Conservation (phyloP, 2,329 filamentous ascomycete species). For the Fusarium verticillioides region DNA sequence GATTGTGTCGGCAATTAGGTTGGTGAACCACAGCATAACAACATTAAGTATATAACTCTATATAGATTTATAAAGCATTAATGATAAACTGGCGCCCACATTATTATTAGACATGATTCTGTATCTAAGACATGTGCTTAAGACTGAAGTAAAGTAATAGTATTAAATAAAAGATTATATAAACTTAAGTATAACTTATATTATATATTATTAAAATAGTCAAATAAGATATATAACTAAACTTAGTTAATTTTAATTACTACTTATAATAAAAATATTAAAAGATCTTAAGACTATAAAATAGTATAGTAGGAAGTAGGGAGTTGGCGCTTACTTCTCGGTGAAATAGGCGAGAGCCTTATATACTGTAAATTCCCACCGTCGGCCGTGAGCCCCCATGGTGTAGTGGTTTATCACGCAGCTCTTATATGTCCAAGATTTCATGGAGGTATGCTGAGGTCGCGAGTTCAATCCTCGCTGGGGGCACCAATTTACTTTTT, state of each 20-base stretch:
- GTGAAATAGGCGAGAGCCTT: fast-evolving
- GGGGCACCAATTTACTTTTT: slow-evolving; percentile 25
- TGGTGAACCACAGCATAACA: background rate
- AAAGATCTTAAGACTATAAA: background rate
- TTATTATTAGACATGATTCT: background rate
- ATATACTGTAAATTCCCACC: background rate
- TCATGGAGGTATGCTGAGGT: slow-evolving; percentile 35
- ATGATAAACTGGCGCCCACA: background rate
- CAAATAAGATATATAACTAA: background rate
- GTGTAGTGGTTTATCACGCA: slow-evolving; percentile 38
- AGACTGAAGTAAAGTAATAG: too few species aligned
- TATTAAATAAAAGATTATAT: background rate
- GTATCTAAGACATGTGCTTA: background rate
- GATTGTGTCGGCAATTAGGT: background rate
- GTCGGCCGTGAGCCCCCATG: slow-evolving; percentile 31
- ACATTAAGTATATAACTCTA: background rate
- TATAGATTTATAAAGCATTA: background rate
- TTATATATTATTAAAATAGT: background rate
- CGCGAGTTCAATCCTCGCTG: slow-evolving; percentile 38
- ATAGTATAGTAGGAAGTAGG: background rate
- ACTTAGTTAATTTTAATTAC: background rate
- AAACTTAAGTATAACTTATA: background rate
- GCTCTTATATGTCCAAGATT: slow-evolving; percentile 36
- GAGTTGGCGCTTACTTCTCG: background rate
- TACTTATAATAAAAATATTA: background rate